Evolutionary conservation across 169 alveolate species (phyloP), one percentile per base, ranked within the genome.

Genomic region (Eimeria maxima): DNA sequence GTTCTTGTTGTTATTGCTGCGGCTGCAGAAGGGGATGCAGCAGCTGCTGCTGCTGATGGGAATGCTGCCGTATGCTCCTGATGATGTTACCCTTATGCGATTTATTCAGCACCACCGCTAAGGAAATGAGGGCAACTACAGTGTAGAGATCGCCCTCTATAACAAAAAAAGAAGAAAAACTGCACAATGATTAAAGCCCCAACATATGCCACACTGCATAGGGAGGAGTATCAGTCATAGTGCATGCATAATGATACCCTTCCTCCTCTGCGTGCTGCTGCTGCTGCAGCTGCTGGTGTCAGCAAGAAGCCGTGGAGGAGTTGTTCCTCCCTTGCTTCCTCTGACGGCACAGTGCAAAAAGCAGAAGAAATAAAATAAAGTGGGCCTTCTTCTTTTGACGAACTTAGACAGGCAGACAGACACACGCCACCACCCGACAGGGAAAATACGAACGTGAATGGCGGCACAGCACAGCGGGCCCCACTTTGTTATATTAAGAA

Each of bases 211-310:
- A 33, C 38, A 33, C 38, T 33, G 38, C 38, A 33, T 33, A 33
- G 2, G 38, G 38, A 33, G 38, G 38, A 33, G 38, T 33, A 33
- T 0, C 0, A 33, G 38, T 33, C 38, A 33, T 33, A 33, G 38
- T 33, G 47, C 11, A 20, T 29, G 47, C 6, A 11, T 71, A 18
- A 44, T 71, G 50, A 44, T 71, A 47, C 81, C 29, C 47, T 47
- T 71, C 47, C 81, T 71, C 47, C 81, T 71, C 47, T 20, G n/a
- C 47, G 47, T 20, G 81, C 80, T 69, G 80, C 80, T 69, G 76
- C 27, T 2, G 76, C 76, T 1, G 76, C 13, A 11, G 63, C 18
- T 53, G 63, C 18, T 53, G 63, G 11, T 53, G 18, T 53, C 63
- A 16, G 63, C 63, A 11, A 16, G 18, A 11, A 16, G 22, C 18